Percentiles rank a stretch among this genome's conserved stretches.
Conservation (phyloP, 805 yeast genomes). For the Sugiyamaella smithiae region DNA sequence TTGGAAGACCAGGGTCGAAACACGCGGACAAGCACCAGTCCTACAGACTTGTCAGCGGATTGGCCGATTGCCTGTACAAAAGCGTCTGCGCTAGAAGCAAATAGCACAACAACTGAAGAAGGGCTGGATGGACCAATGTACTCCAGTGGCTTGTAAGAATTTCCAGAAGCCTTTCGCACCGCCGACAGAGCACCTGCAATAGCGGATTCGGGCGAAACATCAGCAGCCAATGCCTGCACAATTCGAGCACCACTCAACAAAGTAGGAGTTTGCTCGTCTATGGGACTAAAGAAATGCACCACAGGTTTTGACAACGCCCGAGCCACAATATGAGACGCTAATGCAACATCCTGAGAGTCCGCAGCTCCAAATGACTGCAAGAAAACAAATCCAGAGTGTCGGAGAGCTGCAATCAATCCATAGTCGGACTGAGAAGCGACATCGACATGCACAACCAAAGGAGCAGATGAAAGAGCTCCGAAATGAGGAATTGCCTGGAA, state of each 20-base stretch:
- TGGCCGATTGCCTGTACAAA: slow-evolving; percentile 41
- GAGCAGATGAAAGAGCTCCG: slow-evolving; percentile 36
- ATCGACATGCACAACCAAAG: slow-evolving; percentile 61
- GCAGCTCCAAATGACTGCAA: slow-evolving; percentile 61
- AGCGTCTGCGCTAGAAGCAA: slow-evolving; percentile 55
- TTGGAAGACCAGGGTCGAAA: slow-evolving; percentile 71
- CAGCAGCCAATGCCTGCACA: slow-evolving; percentile 16
- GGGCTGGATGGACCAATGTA: slow-evolving; percentile 43
- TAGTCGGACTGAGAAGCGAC: slow-evolving; percentile 52
- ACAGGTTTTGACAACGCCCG: slow-evolving; percentile 51
- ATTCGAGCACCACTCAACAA: background rate
- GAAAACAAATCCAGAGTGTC: slow-evolving; percentile 63
- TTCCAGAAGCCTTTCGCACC: slow-evolving; percentile 8
- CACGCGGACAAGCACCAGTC: slow-evolving; percentile 56
- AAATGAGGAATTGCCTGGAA: slow-evolving; percentile 62
- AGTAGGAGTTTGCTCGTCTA: slow-evolving; percentile 12
- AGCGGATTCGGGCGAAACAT: slow-evolving; percentile 13
- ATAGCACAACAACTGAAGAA: slow-evolving; percentile 52
- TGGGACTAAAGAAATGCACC: slow-evolving; percentile 59
- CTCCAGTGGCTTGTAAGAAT: slow-evolving; percentile 41
- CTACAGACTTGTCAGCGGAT: slow-evolving; percentile 36
- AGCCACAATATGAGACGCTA: slow-evolving; percentile 59
- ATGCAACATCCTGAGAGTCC: slow-evolving; percentile 54
- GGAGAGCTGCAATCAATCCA: slow-evolving; percentile 64
- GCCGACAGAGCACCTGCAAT: slow-evolving; percentile 2